Conservation (phyloP, 2,329 filamentous ascomycete species). For the Nigrospora oryzae region DNA sequence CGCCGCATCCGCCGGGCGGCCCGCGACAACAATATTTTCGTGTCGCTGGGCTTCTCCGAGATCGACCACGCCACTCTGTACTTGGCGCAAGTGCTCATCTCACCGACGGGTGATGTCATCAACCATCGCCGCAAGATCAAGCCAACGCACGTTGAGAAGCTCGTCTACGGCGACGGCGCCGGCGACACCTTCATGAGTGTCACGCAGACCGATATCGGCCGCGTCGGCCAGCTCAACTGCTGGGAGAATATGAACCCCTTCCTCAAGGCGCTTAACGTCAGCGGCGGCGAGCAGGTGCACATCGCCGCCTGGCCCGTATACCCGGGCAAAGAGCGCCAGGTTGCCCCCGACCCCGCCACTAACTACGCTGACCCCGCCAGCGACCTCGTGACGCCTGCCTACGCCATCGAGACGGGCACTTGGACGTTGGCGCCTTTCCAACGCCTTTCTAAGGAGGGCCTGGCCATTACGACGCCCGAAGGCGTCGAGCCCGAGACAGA, state of each 20-base stretch:
- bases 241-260: constrained; percentile 52
- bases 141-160: constrained; percentile 46
- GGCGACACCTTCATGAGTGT: constrained; percentile 43
- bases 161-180: constrained; percentile 46
- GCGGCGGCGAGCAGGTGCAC: constrained; percentile 40
- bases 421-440: constrained; percentile 48
- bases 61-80: constrained; percentile 42
- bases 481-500: constrained; percentile 33
- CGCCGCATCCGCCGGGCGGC: constrained; percentile 39
- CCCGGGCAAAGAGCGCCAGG: constrained; percentile 34
- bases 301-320: constrained; percentile 48
- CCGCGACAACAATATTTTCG: constrained; percentile 39
- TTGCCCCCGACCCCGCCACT: constrained; percentile 42
- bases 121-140: constrained; percentile 50
- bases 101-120: constrained; percentile 35
- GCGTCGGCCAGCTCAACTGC: constrained; percentile 45
- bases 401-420: constrained; percentile 47
- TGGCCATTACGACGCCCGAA: constrained; percentile 41
- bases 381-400: constrained; percentile 45
- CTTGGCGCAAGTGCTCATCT: constrained; percentile 44
- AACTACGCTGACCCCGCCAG: constrained; percentile 42
- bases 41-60: constrained; percentile 47
- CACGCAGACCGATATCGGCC: constrained; percentile 37
- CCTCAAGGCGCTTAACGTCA: constrained; percentile 37
- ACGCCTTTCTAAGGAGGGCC: constrained; percentile 40